Evolutionary conservation across 2,329 filamentous ascomycete species (phyloP).

Genomic region (Fusarium sp.): DNA sequence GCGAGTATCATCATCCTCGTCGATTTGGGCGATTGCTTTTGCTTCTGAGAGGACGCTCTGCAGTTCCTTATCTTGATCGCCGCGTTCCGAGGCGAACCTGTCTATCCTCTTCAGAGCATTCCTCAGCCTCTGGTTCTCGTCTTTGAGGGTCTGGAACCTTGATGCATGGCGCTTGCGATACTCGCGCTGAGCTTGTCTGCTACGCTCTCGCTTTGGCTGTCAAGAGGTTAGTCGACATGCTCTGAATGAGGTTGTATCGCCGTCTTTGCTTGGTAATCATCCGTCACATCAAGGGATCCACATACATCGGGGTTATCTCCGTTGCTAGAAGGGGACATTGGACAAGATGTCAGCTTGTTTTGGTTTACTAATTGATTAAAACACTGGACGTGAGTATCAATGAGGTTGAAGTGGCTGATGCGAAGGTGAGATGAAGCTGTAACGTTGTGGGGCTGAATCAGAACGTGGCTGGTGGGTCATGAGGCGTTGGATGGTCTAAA

Average conservation of each 20-base stretch:
- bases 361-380: neutral
- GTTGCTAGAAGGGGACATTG: slow-evolving; percentile 32
- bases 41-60: slow-evolving; percentile 31
- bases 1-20: neutral
- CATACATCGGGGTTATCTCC: slow-evolving; percentile 25
- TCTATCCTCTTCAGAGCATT: slow-evolving; percentile 36
- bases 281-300: slow-evolving; percentile 2
- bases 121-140: slow-evolving; percentile 39
- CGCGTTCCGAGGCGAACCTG: slow-evolving; percentile 20
- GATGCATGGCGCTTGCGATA: slow-evolving; percentile 43
- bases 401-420: slow-evolving; percentile 7
- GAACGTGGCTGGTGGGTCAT: slow-evolving; percentile 16
- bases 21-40: slow-evolving; percentile 11
- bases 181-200: slow-evolving; percentile 41
- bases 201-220: slow-evolving; percentile 42
- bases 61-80: slow-evolving; percentile 22
- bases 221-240: neutral
- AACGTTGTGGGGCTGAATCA: slow-evolving; percentile 26
- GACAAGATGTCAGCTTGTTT: neutral
- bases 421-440: neutral
- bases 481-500: too few species aligned
- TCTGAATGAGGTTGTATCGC: neutral
- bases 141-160: slow-evolving; percentile 39
- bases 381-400: neutral
- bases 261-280: slow-evolving; percentile 25